Percentiles rank a stretch among this genome's conserved stretches.
phyloP scores from a whole-genome alignment of 768 basidiomycete species.

The Pleurotus platypus region DNA sequence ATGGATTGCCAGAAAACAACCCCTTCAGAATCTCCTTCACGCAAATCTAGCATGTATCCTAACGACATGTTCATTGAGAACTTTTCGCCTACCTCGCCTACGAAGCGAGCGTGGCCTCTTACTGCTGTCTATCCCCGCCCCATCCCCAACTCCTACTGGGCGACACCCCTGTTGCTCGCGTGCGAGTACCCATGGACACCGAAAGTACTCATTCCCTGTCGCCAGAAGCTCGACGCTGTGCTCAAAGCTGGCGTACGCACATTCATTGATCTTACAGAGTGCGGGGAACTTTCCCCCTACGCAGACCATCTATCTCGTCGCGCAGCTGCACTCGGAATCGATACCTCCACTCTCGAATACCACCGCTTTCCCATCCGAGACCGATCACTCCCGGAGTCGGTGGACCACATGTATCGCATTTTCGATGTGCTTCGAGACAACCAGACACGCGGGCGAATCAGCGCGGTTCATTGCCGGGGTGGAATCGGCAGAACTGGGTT shows the following conservation, averaged over 20 bases:
- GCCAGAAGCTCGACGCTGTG: slow-evolving; percentile 72
- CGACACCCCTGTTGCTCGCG: slow-evolving; percentile 65
- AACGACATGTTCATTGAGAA: background rate
- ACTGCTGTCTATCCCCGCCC: slow-evolving; percentile 40
- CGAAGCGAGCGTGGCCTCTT: slow-evolving; percentile 15
- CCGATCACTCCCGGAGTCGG: slow-evolving; percentile 59
- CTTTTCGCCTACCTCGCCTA: slow-evolving; percentile 11
- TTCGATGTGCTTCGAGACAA: slow-evolving; percentile 60
- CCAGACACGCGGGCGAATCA: slow-evolving; percentile 50
- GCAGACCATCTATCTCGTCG: slow-evolving; percentile 48
- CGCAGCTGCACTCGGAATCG: slow-evolving; percentile 53
- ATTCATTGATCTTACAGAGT: slow-evolving; percentile 83
- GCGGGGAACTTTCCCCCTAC: slow-evolving; percentile 72
- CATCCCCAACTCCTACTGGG: slow-evolving; percentile 87
- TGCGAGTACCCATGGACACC: slow-evolving; percentile 83
- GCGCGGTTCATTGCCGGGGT: slow-evolving; percentile 78
- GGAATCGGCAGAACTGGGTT: slow-evolving; percentile 69
- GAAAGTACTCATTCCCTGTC: slow-evolving; percentile 35
- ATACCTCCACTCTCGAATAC: slow-evolving; percentile 57
- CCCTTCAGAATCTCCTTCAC: background rate
- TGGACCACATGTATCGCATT: slow-evolving; percentile 55
- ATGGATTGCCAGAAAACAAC: background rate
- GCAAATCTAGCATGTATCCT: background rate
- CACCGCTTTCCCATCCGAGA: slow-evolving; percentile 79
- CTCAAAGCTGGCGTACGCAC: slow-evolving; percentile 72